Percentiles rank a stretch among this genome's conserved stretches.
Evolutionary conservation across 768 basidiomycete species (phyloP).

Genomic region (Suillus fuscotomentosus): DNA sequence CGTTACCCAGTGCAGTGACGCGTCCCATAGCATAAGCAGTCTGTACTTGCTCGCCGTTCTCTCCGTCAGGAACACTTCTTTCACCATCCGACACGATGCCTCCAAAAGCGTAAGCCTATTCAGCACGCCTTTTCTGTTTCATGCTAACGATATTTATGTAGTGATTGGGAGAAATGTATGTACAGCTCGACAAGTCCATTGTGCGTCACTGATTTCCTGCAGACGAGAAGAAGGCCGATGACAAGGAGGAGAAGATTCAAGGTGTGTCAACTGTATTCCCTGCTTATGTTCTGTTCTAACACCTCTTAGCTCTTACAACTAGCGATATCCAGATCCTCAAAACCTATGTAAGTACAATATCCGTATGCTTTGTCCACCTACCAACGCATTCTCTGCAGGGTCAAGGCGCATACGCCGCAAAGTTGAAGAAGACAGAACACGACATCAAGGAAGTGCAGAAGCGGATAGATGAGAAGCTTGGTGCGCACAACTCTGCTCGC

Average conservation of each 20-base stretch:
- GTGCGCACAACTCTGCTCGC: slow-evolving; percentile 35
- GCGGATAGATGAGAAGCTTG: slow-evolving; percentile 96
- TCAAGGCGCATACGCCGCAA: slow-evolving; percentile 93
- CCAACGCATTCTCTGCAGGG: slow-evolving; percentile 52
- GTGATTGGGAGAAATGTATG: slow-evolving; percentile 99
- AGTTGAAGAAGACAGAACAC: slow-evolving; percentile 83
- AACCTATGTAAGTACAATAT: slow-evolving; percentile 73
- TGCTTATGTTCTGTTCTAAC: slow-evolving; percentile 10
- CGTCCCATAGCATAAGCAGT: slow-evolving; percentile 28
- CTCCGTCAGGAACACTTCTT: slow-evolving; percentile 18
- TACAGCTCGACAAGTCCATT: slow-evolving; percentile 8
- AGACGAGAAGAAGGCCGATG: slow-evolving; percentile 87
- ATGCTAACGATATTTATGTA: slow-evolving; percentile 32
- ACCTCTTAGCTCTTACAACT: slow-evolving; percentile 79
- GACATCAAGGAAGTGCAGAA: slow-evolving; percentile 97
- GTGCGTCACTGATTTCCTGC: slow-evolving; percentile 9
- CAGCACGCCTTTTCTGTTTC: neutral
- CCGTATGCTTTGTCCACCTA: neutral
- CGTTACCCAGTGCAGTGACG: slow-evolving; percentile 32
- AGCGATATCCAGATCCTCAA: slow-evolving; percentile 99
- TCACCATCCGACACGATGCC: slow-evolving; percentile 57
- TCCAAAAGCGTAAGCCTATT: slow-evolving; percentile 84
- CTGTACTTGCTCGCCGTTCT: slow-evolving; percentile 17
- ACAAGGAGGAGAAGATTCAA: slow-evolving; percentile 91
- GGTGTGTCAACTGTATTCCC: slow-evolving; percentile 42